These are phyloP conservation scores for Scheffersomyces spartinae DNA, from an alignment of 805 yeast genomes.

Conservation along the genomic window DNA sequence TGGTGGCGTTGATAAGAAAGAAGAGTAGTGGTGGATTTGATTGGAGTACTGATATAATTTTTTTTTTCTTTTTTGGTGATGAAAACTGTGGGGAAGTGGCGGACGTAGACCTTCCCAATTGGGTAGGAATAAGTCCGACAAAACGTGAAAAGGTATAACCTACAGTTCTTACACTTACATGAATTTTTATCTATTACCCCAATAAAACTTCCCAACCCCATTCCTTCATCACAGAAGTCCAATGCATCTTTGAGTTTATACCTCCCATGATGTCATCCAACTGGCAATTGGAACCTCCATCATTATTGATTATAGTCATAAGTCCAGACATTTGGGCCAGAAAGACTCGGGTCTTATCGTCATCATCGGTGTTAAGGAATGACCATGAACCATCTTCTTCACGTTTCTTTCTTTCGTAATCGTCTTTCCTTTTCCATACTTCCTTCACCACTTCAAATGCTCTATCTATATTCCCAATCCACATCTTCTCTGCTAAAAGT, in stretches of 20 bases:
- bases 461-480: constrained; percentile 58
- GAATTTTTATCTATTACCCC: constrained; percentile 21
- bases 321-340: constrained; percentile 22
- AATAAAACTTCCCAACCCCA: constrained; percentile 69
- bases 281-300: constrained; percentile 15
- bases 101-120: neutral
- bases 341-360: constrained; percentile 3
- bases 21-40: neutral
- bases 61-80: neutral
- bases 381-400: constrained; percentile 5
- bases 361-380: constrained; percentile 1
- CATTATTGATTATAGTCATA: constrained; percentile 27
- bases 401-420: constrained; percentile 13
- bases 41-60: neutral
- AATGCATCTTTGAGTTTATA: constrained; percentile 43
- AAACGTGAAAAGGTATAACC: too few species aligned
- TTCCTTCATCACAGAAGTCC: constrained; percentile 62
- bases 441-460: constrained; percentile 61
- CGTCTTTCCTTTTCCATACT: constrained; percentile 58
- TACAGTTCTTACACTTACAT: too few species aligned
- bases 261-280: constrained; percentile 24
- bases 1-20: neutral
- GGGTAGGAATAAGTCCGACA: too few species aligned
- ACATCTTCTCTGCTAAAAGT: constrained; percentile 37
- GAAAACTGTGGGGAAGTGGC: neutral